These are phyloP conservation scores for Torulaspora delbrueckii DNA, from an alignment of 805 yeast species.

Conservation along the genomic window DNA sequence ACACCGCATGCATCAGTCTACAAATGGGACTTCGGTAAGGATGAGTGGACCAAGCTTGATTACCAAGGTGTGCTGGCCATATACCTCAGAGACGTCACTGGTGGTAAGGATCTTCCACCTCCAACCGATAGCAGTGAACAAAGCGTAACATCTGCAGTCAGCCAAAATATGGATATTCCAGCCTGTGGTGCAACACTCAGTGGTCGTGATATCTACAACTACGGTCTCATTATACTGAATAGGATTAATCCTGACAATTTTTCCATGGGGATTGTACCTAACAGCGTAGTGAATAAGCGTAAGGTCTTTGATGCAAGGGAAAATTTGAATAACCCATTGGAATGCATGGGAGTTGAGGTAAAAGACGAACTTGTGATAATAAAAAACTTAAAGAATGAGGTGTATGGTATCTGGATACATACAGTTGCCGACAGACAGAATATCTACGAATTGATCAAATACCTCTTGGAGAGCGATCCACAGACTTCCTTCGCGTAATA, in stretches of 20 bases:
- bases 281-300: conserved; percentile 42
- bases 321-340: conserved; percentile 31
- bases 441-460: conserved; percentile 44
- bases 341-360: conserved; percentile 59
- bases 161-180: conserved; percentile 13
- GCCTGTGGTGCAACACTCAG: conserved; percentile 19
- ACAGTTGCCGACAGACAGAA: conserved; percentile 61
- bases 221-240: conserved; percentile 67
- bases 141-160: conserved; percentile 7
- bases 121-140: conserved; percentile 11
- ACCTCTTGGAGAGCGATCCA: conserved; percentile 33
- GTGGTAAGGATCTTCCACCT: conserved; percentile 23
- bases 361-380: conserved; percentile 67
- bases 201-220: conserved; percentile 46
- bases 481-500: conserved; percentile 31
- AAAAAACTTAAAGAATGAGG: conserved; percentile 61
- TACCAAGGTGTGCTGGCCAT: conserved; percentile 66
- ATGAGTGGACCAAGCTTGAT: conserved; percentile 68
- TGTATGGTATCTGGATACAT: conserved; percentile 76
- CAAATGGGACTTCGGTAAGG: conserved; percentile 50
- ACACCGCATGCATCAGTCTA: conserved; percentile 71
- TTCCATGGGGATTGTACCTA: conserved; percentile 62
- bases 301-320: conserved; percentile 34
- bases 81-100: conserved; percentile 48
- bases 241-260: conserved; percentile 66